Evolutionary conservation across 2,329 filamentous ascomycete genomes (phyloP).

Genomic region (Aspergillus sp.): DNA sequence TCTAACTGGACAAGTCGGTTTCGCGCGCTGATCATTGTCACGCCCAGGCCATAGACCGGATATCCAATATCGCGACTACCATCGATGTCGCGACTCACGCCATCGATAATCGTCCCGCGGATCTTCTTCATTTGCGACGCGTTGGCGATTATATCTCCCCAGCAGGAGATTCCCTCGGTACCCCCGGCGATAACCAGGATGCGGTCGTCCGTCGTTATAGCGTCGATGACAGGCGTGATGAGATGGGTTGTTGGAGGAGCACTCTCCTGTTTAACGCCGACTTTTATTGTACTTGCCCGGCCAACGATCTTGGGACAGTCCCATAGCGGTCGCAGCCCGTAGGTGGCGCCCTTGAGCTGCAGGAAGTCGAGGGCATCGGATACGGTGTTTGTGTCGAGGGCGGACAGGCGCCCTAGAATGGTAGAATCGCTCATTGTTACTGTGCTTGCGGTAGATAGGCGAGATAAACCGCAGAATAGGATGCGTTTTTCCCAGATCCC

Average conservation of each 20-base stretch:
- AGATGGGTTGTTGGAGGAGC: background rate
- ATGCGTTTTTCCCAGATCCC: fast-evolving
- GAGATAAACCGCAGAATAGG: too few species aligned
- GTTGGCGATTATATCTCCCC: constrained; percentile 25
- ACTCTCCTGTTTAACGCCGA: constrained; percentile 12
- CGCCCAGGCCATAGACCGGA: constrained; percentile 34
- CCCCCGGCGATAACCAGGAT: constrained; percentile 24
- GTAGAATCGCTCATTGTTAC: too few species aligned
- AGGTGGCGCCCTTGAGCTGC: constrained; percentile 21
- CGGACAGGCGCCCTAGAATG: constrained; percentile 9
- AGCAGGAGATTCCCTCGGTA: constrained; percentile 22
- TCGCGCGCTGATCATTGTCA: constrained; percentile 27
- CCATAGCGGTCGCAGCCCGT: constrained; percentile 23
- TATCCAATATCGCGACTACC: constrained; percentile 33
- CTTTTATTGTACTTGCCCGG: constrained; percentile 22
- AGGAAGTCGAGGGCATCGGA: constrained; percentile 27
- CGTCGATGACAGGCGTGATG: background rate
- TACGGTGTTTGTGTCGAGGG: constrained; percentile 24
- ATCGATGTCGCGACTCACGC: constrained; percentile 35
- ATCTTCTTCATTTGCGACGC: constrained; percentile 25
- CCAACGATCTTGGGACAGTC: constrained; percentile 25
- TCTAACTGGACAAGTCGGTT: background rate
- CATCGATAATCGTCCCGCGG: constrained; percentile 34
- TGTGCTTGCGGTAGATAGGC: too few species aligned
- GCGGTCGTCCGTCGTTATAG: constrained; percentile 19